phyloP scores from a whole-genome alignment of 2,329 filamentous ascomycete species.

The Lasiodiplodia citricola region DNA sequence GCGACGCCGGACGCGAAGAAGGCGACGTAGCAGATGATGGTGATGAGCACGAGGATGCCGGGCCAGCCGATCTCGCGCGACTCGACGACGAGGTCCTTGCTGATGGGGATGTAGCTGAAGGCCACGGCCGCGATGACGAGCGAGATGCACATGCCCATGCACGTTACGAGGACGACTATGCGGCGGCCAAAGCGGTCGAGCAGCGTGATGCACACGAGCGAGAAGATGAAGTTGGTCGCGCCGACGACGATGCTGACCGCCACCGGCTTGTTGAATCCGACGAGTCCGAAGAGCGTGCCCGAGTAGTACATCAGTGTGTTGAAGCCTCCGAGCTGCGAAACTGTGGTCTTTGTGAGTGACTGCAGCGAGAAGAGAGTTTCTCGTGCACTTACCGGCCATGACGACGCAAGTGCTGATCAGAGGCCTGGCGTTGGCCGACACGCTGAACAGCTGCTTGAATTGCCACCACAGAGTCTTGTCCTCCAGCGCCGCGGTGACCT shows the following conservation, averaged over 20 bases:
- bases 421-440: conserved; percentile 45
- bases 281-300: conserved; percentile 54
- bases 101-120: conserved; percentile 53
- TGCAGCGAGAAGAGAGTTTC: conserved; percentile 35
- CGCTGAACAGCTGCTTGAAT: conserved; percentile 41
- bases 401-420: conserved; percentile 47
- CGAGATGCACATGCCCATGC: conserved; percentile 70
- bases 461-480: conserved; percentile 36
- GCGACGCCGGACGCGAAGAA: conserved; percentile 43
- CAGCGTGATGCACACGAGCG: conserved; percentile 72
- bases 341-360: conserved; percentile 57
- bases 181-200: conserved; percentile 82
- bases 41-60: conserved; percentile 43
- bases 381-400: conserved; percentile 41
- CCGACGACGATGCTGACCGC: conserved; percentile 81
- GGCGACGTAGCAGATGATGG: conserved; percentile 45
- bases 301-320: conserved; percentile 87
- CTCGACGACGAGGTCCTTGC: conserved; percentile 40
- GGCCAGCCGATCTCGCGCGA: conserved; percentile 39
- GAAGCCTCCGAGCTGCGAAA: conserved; percentile 52
- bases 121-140: conserved; percentile 73
- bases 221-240: conserved; percentile 82
- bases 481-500: conserved; percentile 44
- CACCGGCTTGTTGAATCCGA: conserved; percentile 79
- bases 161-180: conserved; percentile 61